phyloP scores from a whole-genome alignment of 495 filamentous ascomycete genomes.

The Penicillium herquei region DNA sequence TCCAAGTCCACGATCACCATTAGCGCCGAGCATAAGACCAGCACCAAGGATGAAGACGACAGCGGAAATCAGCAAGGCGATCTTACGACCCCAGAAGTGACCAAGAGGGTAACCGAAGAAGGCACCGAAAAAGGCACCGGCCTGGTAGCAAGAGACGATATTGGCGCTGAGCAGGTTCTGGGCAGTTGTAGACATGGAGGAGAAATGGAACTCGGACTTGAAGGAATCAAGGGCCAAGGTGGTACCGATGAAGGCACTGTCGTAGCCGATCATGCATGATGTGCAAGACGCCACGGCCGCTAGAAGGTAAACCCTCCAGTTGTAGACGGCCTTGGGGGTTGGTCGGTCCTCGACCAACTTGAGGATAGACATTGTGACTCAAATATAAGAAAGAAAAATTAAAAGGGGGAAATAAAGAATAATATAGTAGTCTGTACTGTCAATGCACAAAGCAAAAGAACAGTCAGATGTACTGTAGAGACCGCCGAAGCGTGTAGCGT shows the following conservation, averaged over 20 bases:
- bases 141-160: conserved; percentile 68
- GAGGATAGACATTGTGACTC: conserved; percentile 55
- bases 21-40: conserved; percentile 62
- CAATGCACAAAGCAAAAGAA: conserved; percentile 12
- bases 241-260: conserved; percentile 71
- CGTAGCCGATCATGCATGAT: conserved; percentile 74
- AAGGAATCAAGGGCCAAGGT: conserved; percentile 67
- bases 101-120: conserved; percentile 59
- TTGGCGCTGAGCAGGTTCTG: conserved; percentile 60
- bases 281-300: conserved; percentile 69
- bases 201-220: conserved; percentile 58
- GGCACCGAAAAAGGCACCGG: conserved; percentile 67
- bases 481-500: neutral
- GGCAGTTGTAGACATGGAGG: conserved; percentile 32
- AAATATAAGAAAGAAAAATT: conserved; percentile 12
- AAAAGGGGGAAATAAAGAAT: neutral
- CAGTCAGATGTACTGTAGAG: conserved; percentile 6
- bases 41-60: conserved; percentile 62
- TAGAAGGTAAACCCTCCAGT: conserved; percentile 69
- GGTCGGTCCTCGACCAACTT: conserved; percentile 65
- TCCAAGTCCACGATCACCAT: conserved; percentile 53
- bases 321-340: conserved; percentile 69
- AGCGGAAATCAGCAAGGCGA: conserved; percentile 52
- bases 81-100: conserved; percentile 56
- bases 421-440: conserved; percentile 1